A percentile compares a stretch with the other conserved stretches of the same genome.
phyloP scores from a whole-genome alignment of 1,284 basidiomycete genomes.

The Jaminaea rosea region DNA sequence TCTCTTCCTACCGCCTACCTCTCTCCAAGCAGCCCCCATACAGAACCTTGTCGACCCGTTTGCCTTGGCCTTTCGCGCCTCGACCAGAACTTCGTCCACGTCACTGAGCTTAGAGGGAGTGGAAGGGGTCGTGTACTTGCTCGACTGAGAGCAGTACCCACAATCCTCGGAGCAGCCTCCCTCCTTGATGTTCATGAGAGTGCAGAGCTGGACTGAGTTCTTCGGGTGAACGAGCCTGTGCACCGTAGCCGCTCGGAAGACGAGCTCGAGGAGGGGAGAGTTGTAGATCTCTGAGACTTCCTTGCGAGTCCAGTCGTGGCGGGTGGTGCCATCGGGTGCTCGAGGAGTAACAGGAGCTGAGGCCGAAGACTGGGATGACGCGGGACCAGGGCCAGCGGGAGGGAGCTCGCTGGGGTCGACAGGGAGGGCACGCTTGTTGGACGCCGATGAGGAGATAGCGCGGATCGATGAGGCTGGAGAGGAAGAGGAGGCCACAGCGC shows the following conservation, averaged over 20 bases:
- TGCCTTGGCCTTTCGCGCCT: conserved; percentile 76
- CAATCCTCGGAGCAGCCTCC: conserved; percentile 89
- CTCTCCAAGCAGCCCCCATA: conserved; percentile 99
- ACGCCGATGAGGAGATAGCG: not conserved
- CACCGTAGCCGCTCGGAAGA: conserved; percentile 52
- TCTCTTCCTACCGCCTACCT: conserved; percentile 82
- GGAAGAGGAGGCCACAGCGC: too few relatives aligned
- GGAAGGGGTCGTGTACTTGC: conserved; percentile 77
- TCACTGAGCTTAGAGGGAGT: conserved; percentile 81
- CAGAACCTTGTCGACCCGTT: conserved; percentile 96
- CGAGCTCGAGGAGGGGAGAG: conserved; percentile 39
- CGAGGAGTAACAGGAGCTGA: not conserved
- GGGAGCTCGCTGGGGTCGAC: not conserved
- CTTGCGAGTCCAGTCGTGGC: conserved; percentile 34
- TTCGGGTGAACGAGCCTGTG: conserved; percentile 82
- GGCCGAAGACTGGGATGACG: not conserved
- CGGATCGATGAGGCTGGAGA: too few relatives aligned
- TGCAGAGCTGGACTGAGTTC: conserved; percentile 85
- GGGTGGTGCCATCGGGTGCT: conserved; percentile 7
- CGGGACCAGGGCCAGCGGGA: not conserved
- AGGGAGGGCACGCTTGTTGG: not conserved
- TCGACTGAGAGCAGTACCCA: conserved; percentile 96
- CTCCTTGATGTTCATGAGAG: conserved; percentile 95
- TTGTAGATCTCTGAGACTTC: conserved; percentile 43
- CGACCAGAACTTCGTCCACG: conserved; percentile 72